These are phyloP conservation scores for Lycium barbarum DNA, from an alignment of 257 asterid species.

Conservation along the genomic window DNA sequence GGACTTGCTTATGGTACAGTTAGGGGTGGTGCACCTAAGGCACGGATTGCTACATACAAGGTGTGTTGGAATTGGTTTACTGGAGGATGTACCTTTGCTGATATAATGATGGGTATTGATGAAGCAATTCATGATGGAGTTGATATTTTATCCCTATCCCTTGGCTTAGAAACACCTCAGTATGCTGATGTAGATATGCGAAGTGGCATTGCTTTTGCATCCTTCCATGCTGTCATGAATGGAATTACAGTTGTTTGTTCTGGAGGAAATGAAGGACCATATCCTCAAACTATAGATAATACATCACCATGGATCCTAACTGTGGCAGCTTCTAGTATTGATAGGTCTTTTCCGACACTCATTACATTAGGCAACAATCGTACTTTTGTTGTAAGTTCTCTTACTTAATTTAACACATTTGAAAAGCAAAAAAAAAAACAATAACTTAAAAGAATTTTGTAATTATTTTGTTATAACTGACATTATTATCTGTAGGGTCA, in stretches of 20 bases:
- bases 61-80: conserved; percentile 20
- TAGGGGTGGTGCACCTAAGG: conserved; percentile 52
- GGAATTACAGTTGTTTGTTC: conserved; percentile 51
- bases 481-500: conserved; percentile 39
- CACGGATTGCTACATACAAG: conserved; percentile 51
- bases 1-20: conserved; percentile 44
- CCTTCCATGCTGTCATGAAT: conserved; percentile 44
- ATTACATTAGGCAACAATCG: conserved; percentile 44
- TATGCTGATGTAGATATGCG: conserved; percentile 34
- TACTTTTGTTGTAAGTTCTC: conserved; percentile 28
- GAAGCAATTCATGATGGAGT: conserved; percentile 54
- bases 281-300: conserved; percentile 30
- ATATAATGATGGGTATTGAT: conserved; percentile 46
- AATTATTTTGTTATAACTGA: background rate
- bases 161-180: conserved; percentile 28
- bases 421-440: background rate
- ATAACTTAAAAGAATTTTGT: background rate
- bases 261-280: conserved; percentile 48
- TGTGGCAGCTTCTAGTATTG: conserved; percentile 46
- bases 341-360: conserved; percentile 41
- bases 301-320: conserved; percentile 52
- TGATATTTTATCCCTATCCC: conserved; percentile 44
- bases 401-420: background rate
- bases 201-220: conserved; percentile 39
- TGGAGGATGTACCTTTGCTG: conserved; percentile 34